Base-by-base conservation (phyloP, 2,329 filamentous ascomycete genomes). In the Ophiostoma tasmaniense region DNA sequence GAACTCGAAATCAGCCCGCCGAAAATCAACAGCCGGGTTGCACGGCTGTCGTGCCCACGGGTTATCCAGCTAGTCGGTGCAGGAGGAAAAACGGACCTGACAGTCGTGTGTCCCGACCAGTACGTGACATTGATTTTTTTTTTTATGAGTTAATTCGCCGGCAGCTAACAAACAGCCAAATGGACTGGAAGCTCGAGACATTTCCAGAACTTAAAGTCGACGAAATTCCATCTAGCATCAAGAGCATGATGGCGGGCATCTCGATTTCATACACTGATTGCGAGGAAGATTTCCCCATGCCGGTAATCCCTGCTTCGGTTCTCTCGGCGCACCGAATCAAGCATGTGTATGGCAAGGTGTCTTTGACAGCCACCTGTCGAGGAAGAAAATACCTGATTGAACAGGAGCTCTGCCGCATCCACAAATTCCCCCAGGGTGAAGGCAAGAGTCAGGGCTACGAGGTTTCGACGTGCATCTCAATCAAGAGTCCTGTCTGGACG, bases 171-270 rank as follows among this genome's bases (percentile, higher is more conserved):
- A 37, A 14, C 28, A 80, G 79, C 55, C 69, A 69, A 3, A 71
- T 78, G 10, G 79, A 81, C 70, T 82, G 80, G 80, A 75, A 75
- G 3, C 64, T 81, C 2, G 74, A 75, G 33, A 75, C 77, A 0
- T 67, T 75, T 14, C 73, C 75, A 4, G 74, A 76, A 6, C 70
- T 76, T 8, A 61, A 50, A 1, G 13, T 64, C 1, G 39, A 50
- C 0, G 69, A 70, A 1, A 55, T 75, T 5, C 75, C 76, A 1
- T 69, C 71, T 5, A 67, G 66, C 6, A 64, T 77, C 11, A 67
- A 72, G 10, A 52, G 72, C 1, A 73, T 79, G 50, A 59, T 76
- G 14, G 67, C 71, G 11, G 71, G 69, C 13, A 72, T 78, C 14
- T 70, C 50, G 0, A 74, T 79, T 52, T 67, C 72, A 17, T 71